Base-by-base conservation (phyloP, 1,284 basidiomycete genomes). In the Trichosporon coremiiforme region DNA sequence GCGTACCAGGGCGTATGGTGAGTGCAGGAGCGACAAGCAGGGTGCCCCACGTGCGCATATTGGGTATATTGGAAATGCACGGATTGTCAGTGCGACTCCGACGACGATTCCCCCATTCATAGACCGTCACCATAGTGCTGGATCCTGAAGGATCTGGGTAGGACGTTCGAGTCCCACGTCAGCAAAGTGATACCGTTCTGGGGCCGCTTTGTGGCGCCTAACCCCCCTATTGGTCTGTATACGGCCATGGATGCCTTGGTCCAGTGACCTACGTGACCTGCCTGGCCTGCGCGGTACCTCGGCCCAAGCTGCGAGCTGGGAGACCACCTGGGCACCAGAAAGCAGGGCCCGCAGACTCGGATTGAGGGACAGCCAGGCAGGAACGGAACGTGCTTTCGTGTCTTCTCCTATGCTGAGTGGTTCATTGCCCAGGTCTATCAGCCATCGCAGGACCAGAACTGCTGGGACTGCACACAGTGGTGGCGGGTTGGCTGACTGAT, bases 21-120 rank as follows among this genome's bases (percentile, higher is more conserved):
- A 53, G 15, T 35, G 33, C 33, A 25, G 25, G 33, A 12, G 50
- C 12, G 45, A 25, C 25, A 25, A 25, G 25, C 4, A 53, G 22
- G 50, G 50, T 53, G 50, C 3, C 20, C 50, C 50, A 53, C 50
- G 50, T 53, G 50, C 50, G 50, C 22, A 10, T 53, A 53, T 25
- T 25, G 25, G 25, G 25, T 25, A 25, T 25, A 25, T 53, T 53
- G 50, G 50, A 53, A 53, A 53, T 53, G 50, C 50, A 53, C 50
- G 50, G 50, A 25, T 53, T 53, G 17, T 7, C 45, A 20, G 45
- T 47, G 20, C 17, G 50, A 22, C 20, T 53, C 8, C 25, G 25
- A 25, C 25, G 25, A 25, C 25, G 5, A 17, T 35, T 17, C 2
- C 25, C 25, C 50, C 50, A 20, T 22, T 25, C 50, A 22, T 3